Conservation (phyloP, 495 filamentous ascomycete species). For the Aspergillus homomorphus region DNA sequence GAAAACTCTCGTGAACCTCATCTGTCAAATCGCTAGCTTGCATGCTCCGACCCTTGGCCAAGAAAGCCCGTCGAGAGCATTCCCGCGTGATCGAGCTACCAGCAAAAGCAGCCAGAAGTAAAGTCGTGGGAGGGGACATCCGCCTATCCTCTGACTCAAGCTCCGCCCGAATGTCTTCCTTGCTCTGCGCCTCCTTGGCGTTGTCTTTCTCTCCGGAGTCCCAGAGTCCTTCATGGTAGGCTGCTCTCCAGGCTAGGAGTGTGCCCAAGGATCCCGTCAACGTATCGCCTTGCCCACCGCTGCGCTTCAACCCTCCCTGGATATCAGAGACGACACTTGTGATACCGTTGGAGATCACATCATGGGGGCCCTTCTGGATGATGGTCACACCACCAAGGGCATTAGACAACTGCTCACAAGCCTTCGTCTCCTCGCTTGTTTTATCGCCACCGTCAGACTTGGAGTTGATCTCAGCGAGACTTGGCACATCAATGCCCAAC, state of each 20-base stretch:
- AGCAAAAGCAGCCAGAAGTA: slow-evolving; percentile 79
- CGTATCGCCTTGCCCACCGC: slow-evolving; percentile 94
- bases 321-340: slow-evolving; percentile 69
- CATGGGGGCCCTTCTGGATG: slow-evolving; percentile 82
- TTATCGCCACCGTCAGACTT: slow-evolving; percentile 39
- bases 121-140: slow-evolving; percentile 57
- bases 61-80: slow-evolving; percentile 84
- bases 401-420: slow-evolving; percentile 69
- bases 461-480: slow-evolving; percentile 38
- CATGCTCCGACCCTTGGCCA: slow-evolving; percentile 80
- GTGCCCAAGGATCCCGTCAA: slow-evolving; percentile 88
- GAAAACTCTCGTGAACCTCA: slow-evolving; percentile 79
- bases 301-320: slow-evolving; percentile 80
- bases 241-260: slow-evolving; percentile 79
- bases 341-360: slow-evolving; percentile 81
- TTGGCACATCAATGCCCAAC: slow-evolving; percentile 56
- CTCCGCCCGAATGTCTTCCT: slow-evolving; percentile 42
- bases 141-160: slow-evolving; percentile 42
- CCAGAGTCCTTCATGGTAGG: slow-evolving; percentile 83
- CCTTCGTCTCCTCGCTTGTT: slow-evolving; percentile 45
- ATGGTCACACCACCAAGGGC: slow-evolving; percentile 87
- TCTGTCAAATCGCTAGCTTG: slow-evolving; percentile 95
- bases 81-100: slow-evolving; percentile 86
- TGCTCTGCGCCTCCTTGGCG: slow-evolving; percentile 34
- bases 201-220: slow-evolving; percentile 54